Conservation (phyloP, 1,284 basidiomycete genomes). For the Lignosus rhinocerotis region DNA sequence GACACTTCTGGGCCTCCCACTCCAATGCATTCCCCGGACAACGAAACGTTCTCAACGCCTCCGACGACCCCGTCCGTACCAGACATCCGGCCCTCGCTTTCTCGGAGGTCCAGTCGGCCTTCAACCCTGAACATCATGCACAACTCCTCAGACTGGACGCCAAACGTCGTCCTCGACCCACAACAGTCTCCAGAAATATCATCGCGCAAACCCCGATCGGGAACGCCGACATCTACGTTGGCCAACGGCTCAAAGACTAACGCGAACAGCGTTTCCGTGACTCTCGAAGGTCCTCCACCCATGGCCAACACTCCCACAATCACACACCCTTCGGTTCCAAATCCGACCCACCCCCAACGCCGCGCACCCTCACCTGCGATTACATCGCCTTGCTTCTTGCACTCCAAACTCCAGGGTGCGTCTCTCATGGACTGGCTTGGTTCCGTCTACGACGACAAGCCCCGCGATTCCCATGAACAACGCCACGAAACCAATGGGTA, state of each 20-base stretch:
- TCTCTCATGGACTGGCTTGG: constrained; percentile 72
- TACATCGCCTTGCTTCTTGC: constrained; percentile 83
- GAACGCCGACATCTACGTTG: constrained; percentile 22
- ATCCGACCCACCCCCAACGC: constrained; percentile 23
- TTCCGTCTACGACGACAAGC: constrained; percentile 36
- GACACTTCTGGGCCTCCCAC: constrained; percentile 6
- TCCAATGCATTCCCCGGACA: constrained; percentile 37
- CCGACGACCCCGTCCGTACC: constrained; percentile 50
- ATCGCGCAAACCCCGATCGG: constrained; percentile 15
- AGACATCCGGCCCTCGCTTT: constrained; percentile 36
- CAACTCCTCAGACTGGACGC: constrained; percentile 27
- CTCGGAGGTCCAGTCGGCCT: constrained; percentile 32
- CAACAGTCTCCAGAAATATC: constrained; percentile 30
- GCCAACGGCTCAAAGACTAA: constrained; percentile 30
- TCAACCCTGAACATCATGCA: constrained; percentile 32
- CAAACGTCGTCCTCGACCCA: constrained; percentile 35
- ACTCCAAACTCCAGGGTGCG: constrained; percentile 78
- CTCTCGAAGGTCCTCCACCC: constrained; percentile 20
- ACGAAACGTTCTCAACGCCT: constrained; percentile 63
- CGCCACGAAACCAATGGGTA: constrained; percentile 12
- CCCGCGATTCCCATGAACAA: constrained; percentile 46
- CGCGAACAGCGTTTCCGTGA: constrained; percentile 18
- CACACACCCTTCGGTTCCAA: constrained; percentile 23
- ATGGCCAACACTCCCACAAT: constrained; percentile 24
- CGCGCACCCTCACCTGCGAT: constrained; percentile 33